phyloP scores from a whole-genome alignment of 1,284 basidiomycete genomes.

The Apiotrichum siamense region DNA sequence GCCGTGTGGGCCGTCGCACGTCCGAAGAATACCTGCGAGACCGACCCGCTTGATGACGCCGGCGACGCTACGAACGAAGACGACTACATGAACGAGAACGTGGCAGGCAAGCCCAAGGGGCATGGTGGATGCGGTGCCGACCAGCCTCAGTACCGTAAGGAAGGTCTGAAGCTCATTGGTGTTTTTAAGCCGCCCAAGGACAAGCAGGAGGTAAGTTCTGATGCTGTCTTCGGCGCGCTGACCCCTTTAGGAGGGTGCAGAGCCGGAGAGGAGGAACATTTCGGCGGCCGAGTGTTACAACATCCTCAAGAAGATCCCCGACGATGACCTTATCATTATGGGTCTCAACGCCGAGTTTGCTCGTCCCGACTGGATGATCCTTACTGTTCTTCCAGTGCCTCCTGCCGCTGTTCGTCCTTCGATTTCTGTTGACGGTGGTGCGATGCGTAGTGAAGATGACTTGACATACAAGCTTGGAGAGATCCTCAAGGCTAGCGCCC shows the following conservation, averaged over 20 bases:
- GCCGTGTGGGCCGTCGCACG: slow-evolving; percentile 64
- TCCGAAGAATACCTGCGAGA: slow-evolving; percentile 73
- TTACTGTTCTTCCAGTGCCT: slow-evolving; percentile 95
- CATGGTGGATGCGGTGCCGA: slow-evolving; percentile 94
- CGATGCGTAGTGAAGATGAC: slow-evolving; percentile 95
- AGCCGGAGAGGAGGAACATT: slow-evolving; percentile 84
- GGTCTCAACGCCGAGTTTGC: slow-evolving; percentile 95
- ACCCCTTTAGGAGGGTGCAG: slow-evolving; percentile 59
- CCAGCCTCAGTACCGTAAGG: slow-evolving; percentile 88
- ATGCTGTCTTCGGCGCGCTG: slow-evolving; percentile 2
- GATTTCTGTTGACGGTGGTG: slow-evolving; percentile 92
- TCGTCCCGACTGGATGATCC: slow-evolving; percentile 98
- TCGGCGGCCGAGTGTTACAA: slow-evolving; percentile 86
- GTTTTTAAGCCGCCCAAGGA: slow-evolving; percentile 92
- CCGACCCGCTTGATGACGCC: slow-evolving; percentile 57
- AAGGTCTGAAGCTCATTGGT: slow-evolving; percentile 92
- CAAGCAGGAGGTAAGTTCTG: slow-evolving; percentile 57
- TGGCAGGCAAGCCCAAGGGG: slow-evolving; percentile 47
- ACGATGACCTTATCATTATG: slow-evolving; percentile 81
- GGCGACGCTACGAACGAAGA: slow-evolving; percentile 69
- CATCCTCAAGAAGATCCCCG: slow-evolving; percentile 86
- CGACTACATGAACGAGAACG: slow-evolving; percentile 48
- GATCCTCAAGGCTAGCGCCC: slow-evolving; percentile 92
- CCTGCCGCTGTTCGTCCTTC: slow-evolving; percentile 97
- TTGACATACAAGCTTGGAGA: slow-evolving; percentile 97